Percentiles rank a stretch among this genome's conserved stretches.
phyloP scores from a whole-genome alignment of 108 stramenopile species.

The Nitzschia palea region DNA sequence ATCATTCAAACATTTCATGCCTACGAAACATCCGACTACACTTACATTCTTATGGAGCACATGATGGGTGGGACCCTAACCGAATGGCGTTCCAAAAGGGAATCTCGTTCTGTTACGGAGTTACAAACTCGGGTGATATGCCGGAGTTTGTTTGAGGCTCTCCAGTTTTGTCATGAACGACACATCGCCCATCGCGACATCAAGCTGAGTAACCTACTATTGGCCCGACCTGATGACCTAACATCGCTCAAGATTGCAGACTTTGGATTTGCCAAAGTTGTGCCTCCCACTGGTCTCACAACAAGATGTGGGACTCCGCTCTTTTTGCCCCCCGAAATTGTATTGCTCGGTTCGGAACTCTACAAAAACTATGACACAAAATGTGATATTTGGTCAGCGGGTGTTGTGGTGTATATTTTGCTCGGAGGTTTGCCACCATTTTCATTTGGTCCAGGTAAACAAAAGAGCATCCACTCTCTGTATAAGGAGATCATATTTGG shows the following conservation, averaged over 20 bases:
- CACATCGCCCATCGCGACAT: slow-evolving; percentile 88
- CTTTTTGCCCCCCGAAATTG: slow-evolving; percentile 92
- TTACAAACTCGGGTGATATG: too few species aligned
- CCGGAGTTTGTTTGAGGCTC: slow-evolving; percentile 59
- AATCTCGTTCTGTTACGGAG: too few species aligned
- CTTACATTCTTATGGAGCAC: too few species aligned
- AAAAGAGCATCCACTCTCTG: too few species aligned
- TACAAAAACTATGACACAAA: slow-evolving; percentile 85
- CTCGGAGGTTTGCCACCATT: slow-evolving; percentile 94
- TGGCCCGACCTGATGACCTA: too few species aligned
- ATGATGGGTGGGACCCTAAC: too few species aligned
- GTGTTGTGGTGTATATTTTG: slow-evolving; percentile 91
- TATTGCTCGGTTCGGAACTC: too few species aligned
- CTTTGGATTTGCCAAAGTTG: slow-evolving; percentile 94
- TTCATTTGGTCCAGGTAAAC: too few species aligned
- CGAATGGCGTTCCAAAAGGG: too few species aligned
- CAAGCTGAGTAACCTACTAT: slow-evolving; percentile 88
- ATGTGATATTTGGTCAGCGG: slow-evolving; percentile 95
- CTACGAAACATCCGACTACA: too few species aligned
- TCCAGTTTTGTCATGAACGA: slow-evolving; percentile 81
- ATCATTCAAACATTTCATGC: too few species aligned
- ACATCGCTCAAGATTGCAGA: slow-evolving; percentile 99
- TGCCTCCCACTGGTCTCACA: slow-evolving; percentile 67
- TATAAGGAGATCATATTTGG: too few species aligned
- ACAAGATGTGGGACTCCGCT: slow-evolving; percentile 96